A percentile compares a stretch with the other conserved stretches of the same genome.
These are phyloP conservation scores for Pichia sp. DNA, from an alignment of 1,139 yeast species.

Conservation along the genomic window DNA sequence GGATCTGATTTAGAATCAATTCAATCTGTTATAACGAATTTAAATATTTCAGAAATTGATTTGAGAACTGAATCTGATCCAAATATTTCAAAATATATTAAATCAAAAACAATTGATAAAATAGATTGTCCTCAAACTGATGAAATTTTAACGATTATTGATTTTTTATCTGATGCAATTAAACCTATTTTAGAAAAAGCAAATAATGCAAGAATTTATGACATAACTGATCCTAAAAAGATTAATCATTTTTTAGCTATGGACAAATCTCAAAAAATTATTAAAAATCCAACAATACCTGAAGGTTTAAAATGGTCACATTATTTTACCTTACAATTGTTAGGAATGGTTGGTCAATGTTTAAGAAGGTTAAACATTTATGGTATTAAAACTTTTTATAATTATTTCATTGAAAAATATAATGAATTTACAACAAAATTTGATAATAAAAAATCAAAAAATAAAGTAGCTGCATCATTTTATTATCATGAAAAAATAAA, in stretches of 20 bases:
- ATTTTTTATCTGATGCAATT: slow-evolving; percentile 52
- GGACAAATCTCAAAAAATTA: slow-evolving; percentile 57
- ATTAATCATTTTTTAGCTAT: slow-evolving; percentile 70
- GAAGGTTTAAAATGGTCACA: slow-evolving; percentile 72
- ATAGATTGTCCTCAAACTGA: slow-evolving; percentile 47
- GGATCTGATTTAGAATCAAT: slow-evolving; percentile 84
- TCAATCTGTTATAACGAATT: slow-evolving; percentile 71
- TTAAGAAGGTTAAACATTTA: slow-evolving; percentile 65
- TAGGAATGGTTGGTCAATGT: slow-evolving; percentile 74
- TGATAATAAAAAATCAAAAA: slow-evolving; percentile 43
- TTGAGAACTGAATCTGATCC: slow-evolving; percentile 79
- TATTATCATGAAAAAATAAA: slow-evolving; percentile 46
- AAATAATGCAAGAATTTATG: slow-evolving; percentile 55
- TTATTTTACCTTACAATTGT: slow-evolving; percentile 51
- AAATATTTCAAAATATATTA: slow-evolving; percentile 77
- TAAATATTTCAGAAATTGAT: slow-evolving; percentile 72
- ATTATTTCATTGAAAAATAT: slow-evolving; percentile 54
- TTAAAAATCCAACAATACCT: slow-evolving; percentile 45
- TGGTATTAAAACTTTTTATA: slow-evolving; percentile 73
- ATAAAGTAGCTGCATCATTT: slow-evolving; percentile 56
- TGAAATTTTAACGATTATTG: slow-evolving; percentile 48
- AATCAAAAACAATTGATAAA: slow-evolving; percentile 57
- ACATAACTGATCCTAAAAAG: slow-evolving; percentile 54
- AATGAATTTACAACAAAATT: slow-evolving; percentile 54
- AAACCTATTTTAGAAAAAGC: slow-evolving; percentile 62